These are phyloP conservation scores for Arachnomyces sp. DNA, from an alignment of 2,329 filamentous ascomycete species.

Conservation along the genomic window DNA sequence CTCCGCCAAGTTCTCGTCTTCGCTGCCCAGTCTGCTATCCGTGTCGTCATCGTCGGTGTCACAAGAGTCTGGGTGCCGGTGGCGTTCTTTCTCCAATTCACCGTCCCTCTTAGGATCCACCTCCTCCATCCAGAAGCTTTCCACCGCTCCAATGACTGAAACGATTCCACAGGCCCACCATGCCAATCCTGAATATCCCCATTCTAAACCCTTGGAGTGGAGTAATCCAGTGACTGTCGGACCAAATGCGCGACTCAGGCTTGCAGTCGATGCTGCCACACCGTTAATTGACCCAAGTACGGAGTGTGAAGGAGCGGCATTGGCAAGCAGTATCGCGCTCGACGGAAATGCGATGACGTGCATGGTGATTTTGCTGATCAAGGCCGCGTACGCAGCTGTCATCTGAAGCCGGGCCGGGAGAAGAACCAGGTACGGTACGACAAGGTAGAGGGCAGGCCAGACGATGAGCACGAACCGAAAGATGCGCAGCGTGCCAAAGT, in stretches of 20 bases:
- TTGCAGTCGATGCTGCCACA: constrained; percentile 82
- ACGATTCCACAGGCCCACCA: constrained; percentile 88
- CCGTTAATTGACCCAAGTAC: constrained; percentile 91
- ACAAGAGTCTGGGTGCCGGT: too few relatives aligned
- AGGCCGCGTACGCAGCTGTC: constrained; percentile 65
- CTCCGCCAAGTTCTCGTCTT: too few relatives aligned
- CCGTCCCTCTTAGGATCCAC: constrained; percentile 31
- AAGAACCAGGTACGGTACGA: constrained; percentile 81
- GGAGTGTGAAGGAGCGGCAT: constrained; percentile 74
- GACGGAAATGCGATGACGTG: constrained; percentile 86
- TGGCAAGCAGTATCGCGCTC: constrained; percentile 80
- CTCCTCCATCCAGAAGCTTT: constrained; percentile 71
- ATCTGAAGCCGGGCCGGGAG: constrained; percentile 66
- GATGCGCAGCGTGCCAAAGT: constrained; percentile 69
- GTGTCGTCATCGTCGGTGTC: too few relatives aligned
- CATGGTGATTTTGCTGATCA: constrained; percentile 90
- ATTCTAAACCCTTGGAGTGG: constrained; percentile 69
- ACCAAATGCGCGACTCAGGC: constrained; percentile 77
- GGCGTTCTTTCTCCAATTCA: constrained; percentile 5
- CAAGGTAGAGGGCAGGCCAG: constrained; percentile 82
- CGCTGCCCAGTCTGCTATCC: too few relatives aligned
- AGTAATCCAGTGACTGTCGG: constrained; percentile 81
- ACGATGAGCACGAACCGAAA: constrained; percentile 74
- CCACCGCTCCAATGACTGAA: constrained; percentile 63
- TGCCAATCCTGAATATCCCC: constrained; percentile 77